Conservation (phyloP, 2,329 filamentous ascomycete species). For the Fusarium transvaalense region DNA sequence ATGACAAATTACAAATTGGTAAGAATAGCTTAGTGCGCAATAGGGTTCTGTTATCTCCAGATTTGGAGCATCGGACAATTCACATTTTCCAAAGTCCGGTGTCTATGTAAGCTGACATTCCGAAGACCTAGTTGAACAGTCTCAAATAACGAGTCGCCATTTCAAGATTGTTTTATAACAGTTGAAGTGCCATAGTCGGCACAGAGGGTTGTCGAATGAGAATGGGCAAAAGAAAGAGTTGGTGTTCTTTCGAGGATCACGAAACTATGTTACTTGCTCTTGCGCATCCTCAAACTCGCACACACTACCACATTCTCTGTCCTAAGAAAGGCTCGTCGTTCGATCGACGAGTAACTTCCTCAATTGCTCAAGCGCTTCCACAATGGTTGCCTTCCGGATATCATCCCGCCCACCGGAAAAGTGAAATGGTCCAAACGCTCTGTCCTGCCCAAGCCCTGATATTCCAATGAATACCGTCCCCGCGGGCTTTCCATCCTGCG, state of each 20-base stretch:
- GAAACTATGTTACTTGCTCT: neutral
- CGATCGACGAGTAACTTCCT: conserved; percentile 8
- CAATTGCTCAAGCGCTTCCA: conserved; percentile 20
- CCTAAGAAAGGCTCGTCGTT: neutral
- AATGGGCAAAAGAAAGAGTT: neutral
- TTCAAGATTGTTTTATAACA: neutral
- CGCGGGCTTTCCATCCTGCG: conserved; percentile 31
- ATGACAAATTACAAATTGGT: neutral
- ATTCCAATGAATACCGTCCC: conserved; percentile 40
- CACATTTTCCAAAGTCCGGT: conserved; percentile 35
- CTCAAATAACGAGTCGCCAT: too few species aligned
- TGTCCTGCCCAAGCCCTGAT: neutral
- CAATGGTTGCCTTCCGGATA: conserved; percentile 14
- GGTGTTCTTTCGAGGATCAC: neutral
- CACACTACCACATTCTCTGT: too few species aligned
- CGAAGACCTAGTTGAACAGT: too few species aligned
- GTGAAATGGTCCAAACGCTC: conserved; percentile 30
- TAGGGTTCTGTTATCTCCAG: conserved; percentile 13
- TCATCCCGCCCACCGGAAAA: conserved; percentile 27
- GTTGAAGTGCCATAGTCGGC: neutral
- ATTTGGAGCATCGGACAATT: conserved; percentile 18
- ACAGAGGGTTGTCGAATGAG: neutral
- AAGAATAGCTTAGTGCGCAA: neutral
- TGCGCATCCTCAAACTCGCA: too few species aligned
- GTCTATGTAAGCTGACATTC: neutral